Percentiles rank a stretch among this genome's conserved stretches.
These are phyloP conservation scores for Dalbergia oliveri DNA, from an alignment of 306 rosid genomes.

Conservation along the genomic window DNA sequence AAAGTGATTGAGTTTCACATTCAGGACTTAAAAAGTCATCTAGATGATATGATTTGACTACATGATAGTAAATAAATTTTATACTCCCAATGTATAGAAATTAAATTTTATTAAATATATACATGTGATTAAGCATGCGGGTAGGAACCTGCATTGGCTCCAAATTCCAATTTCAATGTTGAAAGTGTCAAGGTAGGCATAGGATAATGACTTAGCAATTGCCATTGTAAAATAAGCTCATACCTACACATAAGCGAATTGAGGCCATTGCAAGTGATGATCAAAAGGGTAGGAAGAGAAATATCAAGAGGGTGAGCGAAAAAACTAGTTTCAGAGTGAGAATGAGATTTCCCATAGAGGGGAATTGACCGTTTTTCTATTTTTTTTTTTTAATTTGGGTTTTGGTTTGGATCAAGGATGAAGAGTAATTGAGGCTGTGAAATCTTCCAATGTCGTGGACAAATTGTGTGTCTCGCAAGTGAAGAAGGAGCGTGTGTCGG, in stretches of 20 bases:
- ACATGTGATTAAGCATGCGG: no score
- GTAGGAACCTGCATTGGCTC: conserved; percentile 30
- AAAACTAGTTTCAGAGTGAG: neutral
- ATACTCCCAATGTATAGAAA: no score
- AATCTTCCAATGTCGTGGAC: conserved; percentile 31
- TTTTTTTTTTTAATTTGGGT: neutral
- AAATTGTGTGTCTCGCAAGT: conserved; percentile 10
- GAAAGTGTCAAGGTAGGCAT: neutral
- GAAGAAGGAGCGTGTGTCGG: conserved; percentile 46
- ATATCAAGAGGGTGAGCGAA: no score
- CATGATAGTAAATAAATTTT: no score
- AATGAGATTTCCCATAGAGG: neutral
- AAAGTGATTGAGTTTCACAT: no score
- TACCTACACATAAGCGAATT: neutral
- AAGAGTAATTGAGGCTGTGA: neutral
- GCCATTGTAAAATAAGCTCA: neutral
- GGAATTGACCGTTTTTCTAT: neutral
- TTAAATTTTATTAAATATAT: no score
- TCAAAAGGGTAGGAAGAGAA: neutral
- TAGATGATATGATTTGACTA: no score
- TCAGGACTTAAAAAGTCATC: no score
- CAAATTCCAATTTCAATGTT: conserved; percentile 37
- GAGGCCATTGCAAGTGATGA: no score
- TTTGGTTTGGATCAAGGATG: neutral
- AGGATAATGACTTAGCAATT: conserved; percentile 19